Evolutionary conservation across 805 yeast species (phyloP), one percentile per base, ranked within the genome.

Genomic region (Yarrowia alimentaria): DNA sequence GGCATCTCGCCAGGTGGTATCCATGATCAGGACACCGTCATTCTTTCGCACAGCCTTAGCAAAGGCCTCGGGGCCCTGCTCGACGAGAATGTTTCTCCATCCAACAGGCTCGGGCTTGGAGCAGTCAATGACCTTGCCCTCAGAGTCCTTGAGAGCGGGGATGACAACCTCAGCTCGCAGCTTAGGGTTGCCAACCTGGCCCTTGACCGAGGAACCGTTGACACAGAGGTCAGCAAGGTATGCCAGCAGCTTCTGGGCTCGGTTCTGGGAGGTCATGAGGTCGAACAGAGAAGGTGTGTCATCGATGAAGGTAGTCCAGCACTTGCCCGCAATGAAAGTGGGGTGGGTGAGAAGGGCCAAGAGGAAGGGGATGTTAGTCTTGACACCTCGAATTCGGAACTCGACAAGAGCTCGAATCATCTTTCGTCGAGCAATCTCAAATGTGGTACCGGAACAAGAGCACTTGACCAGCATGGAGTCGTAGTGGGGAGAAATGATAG

Each of bases 1-100:
- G 28, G 99, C 99, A 70, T 93, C 99, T 81, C 99, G 88, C 99
- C 99, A 93, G 8, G 99, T 93, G 51, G 99, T 93, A 69, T 93
- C 99, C 87, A 94, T 93, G 62, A 93, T 72, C 68, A 93, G 74
- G 58, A 95, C 83, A 62, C 99, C 99, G 51, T 86, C 73, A 71
- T 80, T 81, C 13, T 72, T 68, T 67, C 97, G 81, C 54, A 93
- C 95, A 62, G 86, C 83, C 71, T 82, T 77, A 60, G 97, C 96
- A 65, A 93, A 93, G 24, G 74, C 85, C 51, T 77, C 93, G 22
- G 99, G 95, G 53, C 99, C 99, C 60, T 83, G 74, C 60, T 79
- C 80, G 55, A 91, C 70, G 53, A 93, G 73, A 18, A 88, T 81
- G 62, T 90, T 83, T 76, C 98, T 84, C 95, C 96, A 91, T 48